Percentiles rank a stretch among this genome's conserved stretches.
Evolutionary conservation across 495 filamentous ascomycete species (phyloP).

Genomic region (Penicillium robsamsonii): DNA sequence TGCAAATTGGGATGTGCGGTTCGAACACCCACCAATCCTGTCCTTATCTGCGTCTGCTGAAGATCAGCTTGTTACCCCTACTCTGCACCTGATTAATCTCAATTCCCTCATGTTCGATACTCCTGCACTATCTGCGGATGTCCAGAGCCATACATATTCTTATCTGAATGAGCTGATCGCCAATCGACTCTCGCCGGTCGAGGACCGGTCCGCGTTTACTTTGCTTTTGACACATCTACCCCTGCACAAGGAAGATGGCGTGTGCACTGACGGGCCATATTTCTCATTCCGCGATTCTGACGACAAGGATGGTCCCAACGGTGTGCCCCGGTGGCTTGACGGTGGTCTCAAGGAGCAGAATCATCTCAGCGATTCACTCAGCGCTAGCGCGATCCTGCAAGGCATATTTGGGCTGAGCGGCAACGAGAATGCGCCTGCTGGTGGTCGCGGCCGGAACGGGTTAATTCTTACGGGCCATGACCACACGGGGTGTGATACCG

Average conservation of each 20-base stretch:
- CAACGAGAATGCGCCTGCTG: conserved; percentile 45
- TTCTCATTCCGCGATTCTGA: conserved; percentile 66
- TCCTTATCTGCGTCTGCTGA: conserved; percentile 12
- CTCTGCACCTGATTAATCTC: conserved; percentile 75
- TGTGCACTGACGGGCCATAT: conserved; percentile 81
- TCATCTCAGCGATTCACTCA: conserved; percentile 69
- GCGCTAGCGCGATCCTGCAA: conserved; percentile 62
- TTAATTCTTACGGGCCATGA: conserved; percentile 91
- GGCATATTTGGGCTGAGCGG: conserved; percentile 76
- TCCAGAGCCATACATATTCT: conserved; percentile 69
- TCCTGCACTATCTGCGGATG: conserved; percentile 60
- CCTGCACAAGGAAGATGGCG: conserved; percentile 74
- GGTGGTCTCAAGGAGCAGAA: conserved; percentile 88
- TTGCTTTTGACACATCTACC: conserved; percentile 90
- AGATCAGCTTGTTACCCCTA: conserved; percentile 32
- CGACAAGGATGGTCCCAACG: conserved; percentile 33
- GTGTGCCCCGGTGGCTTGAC: conserved; percentile 34
- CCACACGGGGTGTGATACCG: conserved; percentile 86
- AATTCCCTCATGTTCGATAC: conserved; percentile 92
- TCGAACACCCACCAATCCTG: conserved; percentile 48
- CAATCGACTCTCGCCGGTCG: conserved; percentile 61
- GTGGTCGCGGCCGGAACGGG: conserved; percentile 63
- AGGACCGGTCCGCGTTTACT: conserved; percentile 65
- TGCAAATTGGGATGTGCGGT: conserved; percentile 81
- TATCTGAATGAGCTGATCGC: conserved; percentile 72